phyloP scores from a whole-genome alignment of 208 protist species.

The Leishmania tarentolae region DNA sequence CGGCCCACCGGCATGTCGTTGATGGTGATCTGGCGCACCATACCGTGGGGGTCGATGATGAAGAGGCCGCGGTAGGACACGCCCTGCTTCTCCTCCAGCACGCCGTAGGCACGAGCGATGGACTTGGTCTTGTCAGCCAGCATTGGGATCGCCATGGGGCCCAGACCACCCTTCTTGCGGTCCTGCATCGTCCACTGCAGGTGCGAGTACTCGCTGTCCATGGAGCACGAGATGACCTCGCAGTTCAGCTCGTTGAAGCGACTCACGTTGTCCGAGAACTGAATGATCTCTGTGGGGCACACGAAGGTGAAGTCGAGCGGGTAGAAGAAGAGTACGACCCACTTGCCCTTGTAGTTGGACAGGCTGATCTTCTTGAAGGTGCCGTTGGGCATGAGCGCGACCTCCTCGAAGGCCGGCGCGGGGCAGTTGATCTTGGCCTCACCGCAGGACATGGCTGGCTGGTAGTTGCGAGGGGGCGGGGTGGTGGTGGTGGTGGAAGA shows the following conservation, averaged over 20 bases:
- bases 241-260: conserved; percentile 90
- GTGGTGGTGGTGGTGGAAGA: background rate
- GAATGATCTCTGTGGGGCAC: conserved; percentile 97
- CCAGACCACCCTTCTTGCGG: conserved; percentile 97
- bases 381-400: conserved; percentile 93
- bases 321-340: conserved; percentile 97
- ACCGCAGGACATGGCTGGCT: conserved; percentile 5
- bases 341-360: conserved; percentile 93
- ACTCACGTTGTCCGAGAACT: conserved; percentile 93
- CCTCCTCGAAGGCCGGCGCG: conserved; percentile 90
- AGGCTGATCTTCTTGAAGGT: conserved; percentile 94
- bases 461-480: background rate
- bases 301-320: conserved; percentile 98
- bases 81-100: conserved; percentile 91
- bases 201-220: conserved; percentile 96
- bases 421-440: conserved; percentile 59
- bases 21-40: conserved; percentile 92
- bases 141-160: conserved; percentile 95
- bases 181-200: conserved; percentile 95
- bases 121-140: conserved; percentile 95
- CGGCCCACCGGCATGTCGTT: conserved; percentile 97
- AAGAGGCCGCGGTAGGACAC: conserved; percentile 93
- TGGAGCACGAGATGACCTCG: conserved; percentile 93
- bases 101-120: conserved; percentile 92
- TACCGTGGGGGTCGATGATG: conserved; percentile 95